Evolutionary conservation across 1,284 basidiomycete species (phyloP), one percentile per base, ranked within the genome.

Genomic region (Leccinum discolor): DNA sequence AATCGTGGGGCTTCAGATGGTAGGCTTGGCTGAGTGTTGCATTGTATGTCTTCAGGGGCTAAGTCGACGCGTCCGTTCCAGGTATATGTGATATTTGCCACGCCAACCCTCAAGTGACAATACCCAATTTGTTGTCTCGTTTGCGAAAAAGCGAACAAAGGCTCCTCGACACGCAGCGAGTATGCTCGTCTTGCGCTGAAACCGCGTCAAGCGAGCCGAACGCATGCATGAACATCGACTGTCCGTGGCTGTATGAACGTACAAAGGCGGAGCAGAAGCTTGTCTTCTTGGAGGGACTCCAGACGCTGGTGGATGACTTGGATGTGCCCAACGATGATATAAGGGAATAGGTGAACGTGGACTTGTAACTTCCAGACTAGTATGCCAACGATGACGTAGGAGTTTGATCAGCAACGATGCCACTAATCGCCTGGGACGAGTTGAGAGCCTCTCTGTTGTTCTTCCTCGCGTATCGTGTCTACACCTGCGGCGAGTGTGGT

Each of bases 211-310:
- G 77, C 4, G 94, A 95, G 65, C 81, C 84, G 1, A 85, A 91
- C 61, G 77, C 84, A 57, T 98, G 95, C 77, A 87, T 91, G 72
- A 94, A 92, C 5, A 80, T 93, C 62, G 95, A 97, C 73, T 98
- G 95, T 73, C 85, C 90, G 0, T 90, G 93, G 85, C 76, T 94
- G 40, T 98, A 89, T 71, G 86, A 89, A 40, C 83, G 94, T 21
- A 86, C 85, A 67, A 89, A 87, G 71, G 84, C 87, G 2, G 86
- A 89, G 69, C 80, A 83, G 65, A 88, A 88, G 70, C 77, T 83
- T 18, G 87, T 86, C 59, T 79, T 81, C 50, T 69, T 86, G 38
- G 74, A 76, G 38, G 74, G 73, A 16, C 64, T 83, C 32, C 69
- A 74, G n/a, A 76, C 74, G 59, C 58, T 82, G 26, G 69, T 84